Base-by-base conservation (phyloP, 1,139 yeast genomes). In the Geotrichum candidum region DNA sequence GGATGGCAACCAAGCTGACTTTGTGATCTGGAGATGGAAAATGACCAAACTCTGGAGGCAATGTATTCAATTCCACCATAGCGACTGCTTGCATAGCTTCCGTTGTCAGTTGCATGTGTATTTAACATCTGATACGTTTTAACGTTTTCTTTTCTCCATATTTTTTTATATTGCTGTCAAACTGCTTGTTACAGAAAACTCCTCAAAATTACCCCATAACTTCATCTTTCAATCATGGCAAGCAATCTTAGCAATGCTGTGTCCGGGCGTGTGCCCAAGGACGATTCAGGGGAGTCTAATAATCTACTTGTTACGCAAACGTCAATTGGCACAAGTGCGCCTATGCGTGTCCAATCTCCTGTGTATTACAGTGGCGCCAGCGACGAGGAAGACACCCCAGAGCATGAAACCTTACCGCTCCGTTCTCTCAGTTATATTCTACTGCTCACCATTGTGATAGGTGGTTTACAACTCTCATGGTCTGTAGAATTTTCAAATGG, bases 401-500 rank as follows among this genome's bases (percentile, higher is more conserved):
- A 41, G 48, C 51, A 50, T 29, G 60, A 60, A 33, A 38, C 55
- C 5, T 79, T 78, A 60, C 82, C 83, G 1, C 74, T 73, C 3
- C 67, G 84, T 22, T 75, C 84, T 0, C 65, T 76, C 2, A 46
- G 65, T 15, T 82, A 80, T 64, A 77, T 82, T n/a, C 65, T 82
- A 7, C 66, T 79, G n/a, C 71, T 81, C 35, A 80, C 84, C 0
- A 69, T 80, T 7, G 75, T 79, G 2, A 74, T 82, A 1, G 85
- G 84, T 3, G 84, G 83, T 0, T 68, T 82, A 23, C 85, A 82
- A 67, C 68, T 82, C 55, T 80, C 84, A 0, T 82, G 85, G 84
- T 78, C 82, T 5, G 78, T 83, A 0, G 85, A 82, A 67, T 81
- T 82, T 65, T 77, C 83, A 3, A 82, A 81, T 64, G 84, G 84